Evolutionary conservation across 352 stramenopile species (phyloP), one percentile per base, ranked within the genome.

Genomic region (Phytophthora sojae): DNA sequence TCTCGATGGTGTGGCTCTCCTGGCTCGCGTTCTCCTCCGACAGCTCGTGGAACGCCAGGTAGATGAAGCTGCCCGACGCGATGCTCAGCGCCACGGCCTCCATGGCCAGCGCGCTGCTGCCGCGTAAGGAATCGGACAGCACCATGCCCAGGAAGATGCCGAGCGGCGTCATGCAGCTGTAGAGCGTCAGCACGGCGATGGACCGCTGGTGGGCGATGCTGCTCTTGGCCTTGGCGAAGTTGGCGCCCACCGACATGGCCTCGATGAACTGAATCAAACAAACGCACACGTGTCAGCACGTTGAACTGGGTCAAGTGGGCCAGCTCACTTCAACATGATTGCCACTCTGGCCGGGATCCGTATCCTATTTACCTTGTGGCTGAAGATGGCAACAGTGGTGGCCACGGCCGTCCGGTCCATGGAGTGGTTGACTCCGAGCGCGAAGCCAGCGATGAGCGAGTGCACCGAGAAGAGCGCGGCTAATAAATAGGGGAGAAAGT

Each of bases 111-210:
- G 79, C 80, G 26, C 77, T 66, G 5, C 76, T 76, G 19, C 80
- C 84, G 8, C 86, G 71, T 25, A 91, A 65, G 14, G 67, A 71
- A 0, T 76, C 76, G 6, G 82, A 75, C 17, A 88, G 58, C n/a
- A 85, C 61, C 84, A 89, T 92, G 32, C 82, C 82, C 52, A 88
- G 50, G 37, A 89, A 79, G 32, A 89, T 89, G 3, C 83, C 83
- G 42, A 91, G 26, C 15, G 83, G 81, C 29, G 83, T 90, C 83
- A 91, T 91, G 62, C 75, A 85, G 69, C 81, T 89, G 77, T 92
- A 89, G 3, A 90, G 76, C 6, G 81, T 78, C 12, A 90, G 58
- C 59, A 90, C 80, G 5, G 80, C 82, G 76, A 35, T 35, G 30
- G 30, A 87, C 1, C 77, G 77, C 9, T 79, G 63, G 32, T 77